Evolutionary conservation across 352 stramenopile genomes (phyloP), one percentile per base, ranked within the genome.

Genomic region (Phytophthora sansomeana): DNA sequence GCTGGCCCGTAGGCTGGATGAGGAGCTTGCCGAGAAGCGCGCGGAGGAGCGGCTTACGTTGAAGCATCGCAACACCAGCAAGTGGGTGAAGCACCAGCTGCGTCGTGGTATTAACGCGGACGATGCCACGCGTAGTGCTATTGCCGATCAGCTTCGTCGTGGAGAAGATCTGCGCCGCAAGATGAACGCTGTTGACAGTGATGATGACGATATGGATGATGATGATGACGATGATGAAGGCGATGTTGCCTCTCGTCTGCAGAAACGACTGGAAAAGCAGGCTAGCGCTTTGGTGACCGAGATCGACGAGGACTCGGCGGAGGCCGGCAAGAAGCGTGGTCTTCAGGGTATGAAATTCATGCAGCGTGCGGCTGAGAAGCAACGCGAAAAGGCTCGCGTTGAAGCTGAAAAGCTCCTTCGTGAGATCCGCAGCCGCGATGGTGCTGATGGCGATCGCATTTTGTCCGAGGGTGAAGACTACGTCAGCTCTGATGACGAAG

Each of bases 271-370:
- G 36, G 77, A 85, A 58, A 90, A 81, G 52, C 88, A 95, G 74
- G 89, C 85, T 4, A 77, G 64, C 29, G 82, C 85, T 30, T 69
- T 95, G 21, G 79, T 95, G 9, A 88, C 80, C 39, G 87, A 96
- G 63, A 94, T 96, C 35, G 73, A 88, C 21, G 67, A 77, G 3
- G 85, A 92, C 50, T 70, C 86, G 11, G 73, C 62, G 10, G 67
- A 74, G 14, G 78, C 80, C 11, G 65, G 53, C 5, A 78, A 95
- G 61, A 80, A 82, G 19, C 87, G 87, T 38, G 94, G 95, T 5
- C 78, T 99, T 5, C 93, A 98, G 19, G 91, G 97, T 51, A 97
- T 99, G 85, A 97, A 98, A 47, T 99, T 99, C 71, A 99, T 99
- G 97, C 92, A 99, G 80, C 88, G 91, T 28, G 97, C 96, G n/a